Evolutionary conservation across 352 stramenopile genomes (phyloP), one percentile per base, ranked within the genome.

Genomic region (Elongisporangium senticosum): DNA sequence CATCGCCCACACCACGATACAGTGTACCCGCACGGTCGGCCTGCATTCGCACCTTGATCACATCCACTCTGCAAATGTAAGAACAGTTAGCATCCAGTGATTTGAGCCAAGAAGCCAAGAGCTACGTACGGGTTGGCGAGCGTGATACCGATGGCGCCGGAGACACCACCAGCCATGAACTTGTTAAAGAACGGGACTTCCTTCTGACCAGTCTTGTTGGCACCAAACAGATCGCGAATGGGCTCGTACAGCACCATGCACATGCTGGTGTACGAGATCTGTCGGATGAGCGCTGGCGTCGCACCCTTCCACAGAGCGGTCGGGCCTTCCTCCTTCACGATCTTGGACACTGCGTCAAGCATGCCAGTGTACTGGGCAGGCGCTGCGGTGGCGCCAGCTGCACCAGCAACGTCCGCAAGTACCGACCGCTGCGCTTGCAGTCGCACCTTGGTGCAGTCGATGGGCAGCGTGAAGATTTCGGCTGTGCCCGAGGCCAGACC

Each of bases 11-110:
- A 48, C 79, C 77, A 52, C 79, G 78, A 53, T 93, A 92, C 20
- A 92, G 57, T 43, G 70, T 80, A 17, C 83, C 84, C 3, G 82
- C 72, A 23, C 82, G 79, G 54, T 90, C 78, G 0, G 80, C 79
- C 59, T 96, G 86, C 83, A 96, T 93, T 3, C 82, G 83, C 49
- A 94, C 82, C 67, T 96, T 96, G 65, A 96, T 92, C 47, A 96
- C 86, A 63, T 96, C 86, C 55, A 93, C 75, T 14, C 84, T 93
- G 59, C 10, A 61, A 23, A 19, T 10, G 51, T 21, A 64, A 51
- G 5, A 63, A 40, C 5, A 63, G 0, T 13, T 17, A 61, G 33
- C 19, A 4, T 20, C 20, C 8, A 17, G 17, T 39, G 24, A 15
- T 8, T n/a, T 33, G 15, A 22, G 33, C 20, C 4, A 14, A 13